phyloP scores from a whole-genome alignment of 1,139 yeast species.

The Sugiyamaella japonica region DNA sequence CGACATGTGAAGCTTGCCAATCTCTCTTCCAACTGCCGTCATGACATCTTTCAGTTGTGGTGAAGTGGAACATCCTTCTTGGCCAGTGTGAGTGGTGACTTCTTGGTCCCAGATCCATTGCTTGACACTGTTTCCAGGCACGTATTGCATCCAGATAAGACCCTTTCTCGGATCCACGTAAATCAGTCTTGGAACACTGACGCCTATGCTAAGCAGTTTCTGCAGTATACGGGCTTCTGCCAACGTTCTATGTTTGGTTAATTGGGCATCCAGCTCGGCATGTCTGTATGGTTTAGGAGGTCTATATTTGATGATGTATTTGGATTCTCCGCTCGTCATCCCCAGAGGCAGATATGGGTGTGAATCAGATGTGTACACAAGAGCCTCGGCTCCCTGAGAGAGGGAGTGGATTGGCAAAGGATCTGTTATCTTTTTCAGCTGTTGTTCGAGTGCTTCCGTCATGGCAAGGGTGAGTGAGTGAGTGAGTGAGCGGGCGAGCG shows the following conservation, averaged over 20 bases:
- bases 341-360: conserved; percentile 64
- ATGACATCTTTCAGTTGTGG: conserved; percentile 34
- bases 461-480: no score
- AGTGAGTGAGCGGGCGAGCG: no score
- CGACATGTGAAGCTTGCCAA: conserved; percentile 70
- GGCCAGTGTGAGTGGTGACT: conserved; percentile 12
- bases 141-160: conserved; percentile 82
- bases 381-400: conserved; percentile 96
- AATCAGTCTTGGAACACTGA: conserved; percentile 67
- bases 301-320: conserved; percentile 74
- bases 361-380: conserved; percentile 60
- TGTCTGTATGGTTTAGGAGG: conserved; percentile 91
- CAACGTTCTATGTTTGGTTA: conserved; percentile 77
- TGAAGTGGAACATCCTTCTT: neutral
- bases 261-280: conserved; percentile 69
- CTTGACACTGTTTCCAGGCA: conserved; percentile 48
- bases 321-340: conserved; percentile 25
- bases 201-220: conserved; percentile 55
- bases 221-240: conserved; percentile 81
- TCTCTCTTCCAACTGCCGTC: conserved; percentile 59
- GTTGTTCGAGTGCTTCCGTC: conserved; percentile 33
- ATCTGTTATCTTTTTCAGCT: conserved; percentile 49
- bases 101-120: conserved; percentile 43
- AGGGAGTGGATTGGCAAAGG: conserved; percentile 43
- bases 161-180: conserved; percentile 79